Percentiles rank a stretch among this genome's conserved stretches.
phyloP scores from a whole-genome alignment of 1,139 yeast species.

The Suhomyces anneliseae region DNA sequence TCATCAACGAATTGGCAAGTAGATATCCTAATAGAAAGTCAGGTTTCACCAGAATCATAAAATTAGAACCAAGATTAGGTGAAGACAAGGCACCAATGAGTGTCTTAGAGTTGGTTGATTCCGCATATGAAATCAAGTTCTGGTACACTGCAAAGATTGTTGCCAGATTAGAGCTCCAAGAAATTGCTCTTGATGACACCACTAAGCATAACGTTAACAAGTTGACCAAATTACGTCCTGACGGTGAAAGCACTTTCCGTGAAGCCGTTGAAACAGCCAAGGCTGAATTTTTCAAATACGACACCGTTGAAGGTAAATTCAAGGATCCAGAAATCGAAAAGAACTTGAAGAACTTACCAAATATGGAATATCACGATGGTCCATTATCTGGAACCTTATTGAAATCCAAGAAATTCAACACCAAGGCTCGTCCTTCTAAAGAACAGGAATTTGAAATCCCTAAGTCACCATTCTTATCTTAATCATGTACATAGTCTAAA shows the following conservation, averaged over 20 bases:
- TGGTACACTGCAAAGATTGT: conserved; percentile 79
- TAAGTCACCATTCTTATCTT: conserved; percentile 36
- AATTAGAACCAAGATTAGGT: conserved; percentile 76
- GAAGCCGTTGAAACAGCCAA: conserved; percentile 68
- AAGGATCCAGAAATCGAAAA: conserved; percentile 24
- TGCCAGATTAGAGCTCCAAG: conserved; percentile 73
- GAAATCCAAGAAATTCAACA: conserved; percentile 38
- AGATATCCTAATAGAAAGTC: conserved; percentile 66
- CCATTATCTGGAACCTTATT: conserved; percentile 25
- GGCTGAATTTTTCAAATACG: conserved; percentile 25
- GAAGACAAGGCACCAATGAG: conserved; percentile 94
- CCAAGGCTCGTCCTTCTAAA: conserved; percentile 31
- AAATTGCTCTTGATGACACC: conserved; percentile 57
- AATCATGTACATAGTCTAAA: conserved; percentile 8
- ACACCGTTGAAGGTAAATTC: conserved; percentile 26
- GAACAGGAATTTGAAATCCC: conserved; percentile 27
- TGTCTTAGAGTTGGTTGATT: conserved; percentile 81
- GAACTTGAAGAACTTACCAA: conserved; percentile 37
- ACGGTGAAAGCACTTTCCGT: conserved; percentile 56
- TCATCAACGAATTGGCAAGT: conserved; percentile 61
- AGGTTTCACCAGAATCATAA: conserved; percentile 85
- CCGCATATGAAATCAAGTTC: conserved; percentile 68
- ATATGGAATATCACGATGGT: conserved; percentile 30
- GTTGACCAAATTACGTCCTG: conserved; percentile 43
- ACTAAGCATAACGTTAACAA: conserved; percentile 60